Base-by-base conservation (phyloP, 2,329 filamentous ascomycete genomes). In the Hypoxylon sp. region DNA sequence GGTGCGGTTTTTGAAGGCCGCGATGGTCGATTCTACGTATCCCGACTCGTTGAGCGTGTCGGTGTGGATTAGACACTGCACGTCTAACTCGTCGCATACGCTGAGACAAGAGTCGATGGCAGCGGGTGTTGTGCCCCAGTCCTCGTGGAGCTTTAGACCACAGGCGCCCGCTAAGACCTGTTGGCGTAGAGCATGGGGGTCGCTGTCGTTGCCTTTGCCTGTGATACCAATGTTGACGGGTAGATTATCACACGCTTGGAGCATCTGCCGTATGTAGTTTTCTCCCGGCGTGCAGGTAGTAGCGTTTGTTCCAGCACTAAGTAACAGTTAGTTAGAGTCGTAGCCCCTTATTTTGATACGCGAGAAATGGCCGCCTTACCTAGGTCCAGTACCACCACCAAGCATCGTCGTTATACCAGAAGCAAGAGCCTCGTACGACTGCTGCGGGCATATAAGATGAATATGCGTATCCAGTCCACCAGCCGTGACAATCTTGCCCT, bases 1-100 rank as follows among this genome's bases (percentile, higher is more conserved):
- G 1, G 91, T 90, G 54, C 93, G 86, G 66, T 84, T 79, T 69
- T 90, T 91, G 79, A 97, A 88, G 2, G 92, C 86, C n/a, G 78
- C 82, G 55, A 96, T 84, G 2, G 92, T 96, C 51, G 90, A 88
- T 69, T 97, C 93, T 40, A 97, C 93, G 66, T 96, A 97, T n/a
- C 93, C 93, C 12, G 90, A 93, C 72, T 97, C 93, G 71, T 97
- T 97, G 55, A 97, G 82, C 0, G 93, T 97, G 71, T 97, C 93
- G 0, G 92, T 97, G 70, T 97, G 93, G 63, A 97, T 95, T 59
- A 96, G 83, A 60, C 90, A 95, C 71, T 97, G 93, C 17, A 97
- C 84, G 66, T 97, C 93, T 46, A 90, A 83, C 67, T 96, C 88
- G 64, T 97, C 93, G 69, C 92, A 97, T 31, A 97, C 88, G 1